phyloP scores from a whole-genome alignment of 805 yeast species.

The Candida pini region DNA sequence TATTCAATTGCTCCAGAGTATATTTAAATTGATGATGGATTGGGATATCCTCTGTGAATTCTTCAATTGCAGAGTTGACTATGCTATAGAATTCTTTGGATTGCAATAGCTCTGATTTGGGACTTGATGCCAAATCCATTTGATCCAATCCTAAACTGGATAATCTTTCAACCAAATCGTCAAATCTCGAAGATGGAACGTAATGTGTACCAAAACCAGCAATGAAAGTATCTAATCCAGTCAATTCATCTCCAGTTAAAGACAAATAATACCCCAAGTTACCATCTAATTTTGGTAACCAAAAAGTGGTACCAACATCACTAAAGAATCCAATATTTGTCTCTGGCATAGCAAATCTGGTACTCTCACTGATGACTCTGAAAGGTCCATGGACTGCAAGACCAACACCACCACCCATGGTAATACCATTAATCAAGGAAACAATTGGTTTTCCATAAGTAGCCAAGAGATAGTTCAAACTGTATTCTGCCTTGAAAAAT shows the following conservation, averaged over 20 bases:
- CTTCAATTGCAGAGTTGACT: constrained; percentile 71
- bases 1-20: constrained; percentile 46
- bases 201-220: constrained; percentile 90
- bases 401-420: constrained; percentile 99
- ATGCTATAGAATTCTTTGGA: constrained; percentile 43
- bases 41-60: constrained; percentile 68
- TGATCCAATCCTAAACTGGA: constrained; percentile 43
- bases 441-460: constrained; percentile 85
- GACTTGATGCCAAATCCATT: constrained; percentile 13
- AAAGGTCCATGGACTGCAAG: constrained; percentile 85
- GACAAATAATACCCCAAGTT: constrained; percentile 82
- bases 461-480: constrained; percentile 70
- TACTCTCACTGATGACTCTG: constrained; percentile 87
- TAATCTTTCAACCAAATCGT: constrained; percentile 58
- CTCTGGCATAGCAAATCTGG: constrained; percentile 96
- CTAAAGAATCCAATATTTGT: constrained; percentile 95
- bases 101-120: constrained; percentile 13
- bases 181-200: constrained; percentile 60
- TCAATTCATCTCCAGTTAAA: constrained; percentile 73
- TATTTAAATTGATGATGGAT: constrained; percentile 53
- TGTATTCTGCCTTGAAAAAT: constrained; percentile 77
- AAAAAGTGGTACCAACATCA: constrained; percentile 92
- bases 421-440: constrained; percentile 84
- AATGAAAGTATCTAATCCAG: constrained; percentile 75
- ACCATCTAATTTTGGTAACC: constrained; percentile 76